Conservation (phyloP, 176 grass and related monocot species). For the Zea luxurians region DNA sequence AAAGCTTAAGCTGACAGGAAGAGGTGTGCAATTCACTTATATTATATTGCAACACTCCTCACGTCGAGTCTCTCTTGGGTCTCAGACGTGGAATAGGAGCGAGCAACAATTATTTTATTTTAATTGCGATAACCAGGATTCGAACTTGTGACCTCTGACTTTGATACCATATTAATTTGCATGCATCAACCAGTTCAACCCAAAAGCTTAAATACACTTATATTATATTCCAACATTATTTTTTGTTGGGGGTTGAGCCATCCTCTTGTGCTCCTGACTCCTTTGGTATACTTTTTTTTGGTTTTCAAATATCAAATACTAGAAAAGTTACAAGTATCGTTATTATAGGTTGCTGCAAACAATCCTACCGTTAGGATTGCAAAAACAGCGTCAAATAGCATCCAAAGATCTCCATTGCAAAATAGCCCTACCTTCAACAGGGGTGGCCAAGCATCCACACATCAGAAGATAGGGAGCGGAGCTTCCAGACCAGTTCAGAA, state of each 20-base stretch:
- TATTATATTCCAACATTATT: too few relatives aligned
- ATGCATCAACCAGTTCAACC: too few relatives aligned
- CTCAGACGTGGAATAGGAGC: too few relatives aligned
- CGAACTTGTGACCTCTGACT: too few relatives aligned
- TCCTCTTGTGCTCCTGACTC: background rate
- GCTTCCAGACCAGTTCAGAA: slow-evolving; percentile 52
- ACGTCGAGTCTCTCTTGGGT: too few relatives aligned
- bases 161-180: too few relatives aligned
- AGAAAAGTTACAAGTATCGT: background rate
- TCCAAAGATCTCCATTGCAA: slow-evolving; percentile 36
- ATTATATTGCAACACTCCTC: too few relatives aligned
- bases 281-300: background rate
- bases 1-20: too few relatives aligned
- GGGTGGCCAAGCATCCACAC: slow-evolving; percentile 41
- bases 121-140: too few relatives aligned
- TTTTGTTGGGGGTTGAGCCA: background rate
- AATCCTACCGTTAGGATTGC: slow-evolving; percentile 39
- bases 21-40: too few relatives aligned
- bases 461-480: slow-evolving; percentile 37
- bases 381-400: slow-evolving; percentile 22
- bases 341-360: slow-evolving; percentile 39
- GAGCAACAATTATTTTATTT: too few relatives aligned
- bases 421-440: slow-evolving; percentile 46
- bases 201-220: too few relatives aligned
- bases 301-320: background rate